phyloP scores from a whole-genome alignment of 805 yeast genomes.

The Candida glaebosa region DNA sequence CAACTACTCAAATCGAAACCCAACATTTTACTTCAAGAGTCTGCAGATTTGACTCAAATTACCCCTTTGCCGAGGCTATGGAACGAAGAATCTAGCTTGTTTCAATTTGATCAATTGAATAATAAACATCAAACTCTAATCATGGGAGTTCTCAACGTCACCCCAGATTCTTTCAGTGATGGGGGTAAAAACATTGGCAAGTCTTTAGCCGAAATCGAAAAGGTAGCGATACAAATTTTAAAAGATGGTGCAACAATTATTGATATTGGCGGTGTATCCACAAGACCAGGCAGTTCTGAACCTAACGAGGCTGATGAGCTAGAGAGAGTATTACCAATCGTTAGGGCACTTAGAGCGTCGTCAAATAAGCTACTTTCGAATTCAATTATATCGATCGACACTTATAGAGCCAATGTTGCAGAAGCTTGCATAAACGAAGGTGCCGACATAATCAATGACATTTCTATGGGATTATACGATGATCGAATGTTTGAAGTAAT shows the following conservation, averaged over 20 bases:
- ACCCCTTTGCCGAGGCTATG: slow-evolving; percentile 42
- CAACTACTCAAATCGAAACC: slow-evolving; percentile 38
- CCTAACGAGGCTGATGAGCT: slow-evolving; percentile 66
- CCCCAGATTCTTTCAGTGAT: slow-evolving; percentile 95
- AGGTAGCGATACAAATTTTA: slow-evolving; percentile 47
- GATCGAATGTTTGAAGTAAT: slow-evolving; percentile 60
- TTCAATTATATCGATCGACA: slow-evolving; percentile 76
- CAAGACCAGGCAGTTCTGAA: slow-evolving; percentile 77
- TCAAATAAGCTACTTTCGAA: slow-evolving; percentile 30
- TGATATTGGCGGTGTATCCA: slow-evolving; percentile 94
- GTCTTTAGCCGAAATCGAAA: slow-evolving; percentile 36
- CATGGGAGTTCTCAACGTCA: slow-evolving; percentile 87
- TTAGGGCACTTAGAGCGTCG: slow-evolving; percentile 54
- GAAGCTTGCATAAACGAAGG: slow-evolving; percentile 64
- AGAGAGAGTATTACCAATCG: slow-evolving; percentile 64
- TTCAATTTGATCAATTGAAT: slow-evolving; percentile 44
- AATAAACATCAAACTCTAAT: slow-evolving; percentile 52
- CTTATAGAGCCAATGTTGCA: slow-evolving; percentile 79
- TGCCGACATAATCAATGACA: slow-evolving; percentile 89
- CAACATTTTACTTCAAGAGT: slow-evolving; percentile 47
- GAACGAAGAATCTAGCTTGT: slow-evolving; percentile 9
- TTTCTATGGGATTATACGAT: slow-evolving; percentile 78
- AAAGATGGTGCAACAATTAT: slow-evolving; percentile 66
- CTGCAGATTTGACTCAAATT: slow-evolving; percentile 46
- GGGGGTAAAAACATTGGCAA: slow-evolving; percentile 53